Evolutionary conservation across 352 stramenopile species (phyloP).

Genomic region (Phytophthora gonapodyides): DNA sequence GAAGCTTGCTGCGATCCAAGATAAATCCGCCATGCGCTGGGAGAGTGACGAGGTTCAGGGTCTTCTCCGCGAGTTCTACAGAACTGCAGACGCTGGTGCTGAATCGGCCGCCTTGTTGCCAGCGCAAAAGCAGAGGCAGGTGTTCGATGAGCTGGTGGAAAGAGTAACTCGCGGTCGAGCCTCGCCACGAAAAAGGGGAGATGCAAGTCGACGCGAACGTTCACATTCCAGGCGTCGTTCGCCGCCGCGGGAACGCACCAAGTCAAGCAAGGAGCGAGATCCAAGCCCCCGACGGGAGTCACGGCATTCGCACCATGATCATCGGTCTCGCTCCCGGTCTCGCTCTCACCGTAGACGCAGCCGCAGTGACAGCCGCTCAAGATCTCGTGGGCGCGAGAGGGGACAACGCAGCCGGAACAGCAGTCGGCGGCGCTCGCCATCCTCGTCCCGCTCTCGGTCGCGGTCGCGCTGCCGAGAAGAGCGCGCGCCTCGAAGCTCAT

Average conservation of each 20-base stretch:
- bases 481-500: constrained; percentile 22
- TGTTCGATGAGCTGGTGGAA: constrained; percentile 32
- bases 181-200: background rate
- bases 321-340: constrained; percentile 21
- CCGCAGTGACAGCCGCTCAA: constrained; percentile 29
- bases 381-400: constrained; percentile 22
- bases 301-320: constrained; percentile 21
- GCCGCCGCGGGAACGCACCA: constrained; percentile 1
- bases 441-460: constrained; percentile 46
- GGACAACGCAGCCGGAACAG: constrained; percentile 22
- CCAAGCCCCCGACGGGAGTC: constrained; percentile 21
- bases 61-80: constrained; percentile 41
- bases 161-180: constrained; percentile 3
- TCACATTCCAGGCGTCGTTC: constrained; percentile 14
- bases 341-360: constrained; percentile 21
- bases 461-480: constrained; percentile 34
- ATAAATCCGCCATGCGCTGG: constrained; percentile 21
- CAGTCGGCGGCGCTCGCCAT: constrained; percentile 34
- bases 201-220: constrained; percentile 10
- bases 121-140: constrained; percentile 26
- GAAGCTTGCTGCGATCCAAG: constrained; percentile 22
- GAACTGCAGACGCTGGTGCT: constrained; percentile 15
- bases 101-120: constrained; percentile 26
- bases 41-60: constrained; percentile 29
- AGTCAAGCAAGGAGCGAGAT: constrained; percentile 9